phyloP scores from a whole-genome alignment of 768 basidiomycete genomes.

The Hortiboletus campestris region DNA sequence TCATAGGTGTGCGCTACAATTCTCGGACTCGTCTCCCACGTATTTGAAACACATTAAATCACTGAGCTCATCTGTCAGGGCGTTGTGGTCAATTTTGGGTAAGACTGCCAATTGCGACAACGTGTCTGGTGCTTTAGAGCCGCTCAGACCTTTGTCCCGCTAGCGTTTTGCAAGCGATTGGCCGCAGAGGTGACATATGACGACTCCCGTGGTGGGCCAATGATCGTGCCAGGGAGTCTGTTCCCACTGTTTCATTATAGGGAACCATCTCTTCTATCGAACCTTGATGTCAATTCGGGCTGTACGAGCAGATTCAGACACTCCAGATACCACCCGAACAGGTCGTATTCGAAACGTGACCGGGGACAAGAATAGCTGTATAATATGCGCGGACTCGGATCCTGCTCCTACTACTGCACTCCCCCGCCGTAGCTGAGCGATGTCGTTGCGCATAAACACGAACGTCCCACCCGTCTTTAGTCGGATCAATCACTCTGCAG shows the following conservation, averaged over 20 bases:
- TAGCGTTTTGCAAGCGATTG: not conserved
- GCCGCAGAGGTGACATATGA: conserved; percentile 5
- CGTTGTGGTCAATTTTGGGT: conserved; percentile 12
- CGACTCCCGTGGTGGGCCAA: conserved; percentile 1
- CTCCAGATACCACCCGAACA: conserved; percentile 8
- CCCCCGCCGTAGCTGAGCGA: conserved; percentile 17
- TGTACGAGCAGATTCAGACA: conserved; percentile 9
- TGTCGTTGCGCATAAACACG: conserved; percentile 33
- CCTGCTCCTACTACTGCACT: not conserved
- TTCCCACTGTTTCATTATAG: conserved; percentile 17
- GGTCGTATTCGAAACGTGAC: conserved; percentile 30
- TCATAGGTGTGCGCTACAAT: conserved; percentile 11
- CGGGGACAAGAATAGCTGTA: conserved; percentile 10
- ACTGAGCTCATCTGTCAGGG: conserved; percentile 6
- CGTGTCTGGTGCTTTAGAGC: conserved; percentile 12
- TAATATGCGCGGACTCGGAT: conserved; percentile 21
- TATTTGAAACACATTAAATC: conserved; percentile 19
- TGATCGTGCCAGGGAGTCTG: conserved; percentile 20
- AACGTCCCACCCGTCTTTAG: conserved; percentile 22
- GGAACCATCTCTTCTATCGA: conserved; percentile 7
- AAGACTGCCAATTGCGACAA: conserved; percentile 11
- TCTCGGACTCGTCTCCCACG: conserved; percentile 16
- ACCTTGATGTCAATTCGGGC: conserved; percentile 15
- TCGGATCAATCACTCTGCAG: conserved; percentile 18
- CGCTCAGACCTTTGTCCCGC: conserved; percentile 4